Conservation (phyloP, 495 filamentous ascomycete genomes). For the Podospora pseudopauciseta region DNA sequence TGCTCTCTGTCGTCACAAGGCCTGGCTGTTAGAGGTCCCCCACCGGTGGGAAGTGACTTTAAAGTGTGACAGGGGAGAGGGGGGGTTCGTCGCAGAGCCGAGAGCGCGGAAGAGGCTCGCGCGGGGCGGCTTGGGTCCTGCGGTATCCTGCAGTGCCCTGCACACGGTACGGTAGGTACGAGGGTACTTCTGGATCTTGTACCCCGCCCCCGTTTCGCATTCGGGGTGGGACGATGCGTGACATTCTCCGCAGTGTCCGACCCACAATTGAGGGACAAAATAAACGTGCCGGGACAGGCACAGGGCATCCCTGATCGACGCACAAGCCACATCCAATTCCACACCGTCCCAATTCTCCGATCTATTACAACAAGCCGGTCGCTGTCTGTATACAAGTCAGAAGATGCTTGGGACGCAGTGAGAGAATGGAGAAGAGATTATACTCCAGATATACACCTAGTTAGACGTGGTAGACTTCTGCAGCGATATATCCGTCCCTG, state of each 20-base stretch:
- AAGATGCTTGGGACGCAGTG: neutral
- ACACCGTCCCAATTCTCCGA: neutral
- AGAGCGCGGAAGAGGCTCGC: conserved; percentile 19
- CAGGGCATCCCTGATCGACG: neutral
- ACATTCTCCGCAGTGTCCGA: conserved; percentile 2
- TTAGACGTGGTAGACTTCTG: no score
- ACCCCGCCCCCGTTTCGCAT: conserved; percentile 25
- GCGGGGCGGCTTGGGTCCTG: neutral
- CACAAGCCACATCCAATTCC: neutral
- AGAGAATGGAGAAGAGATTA: neutral
- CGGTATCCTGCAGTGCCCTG: neutral
- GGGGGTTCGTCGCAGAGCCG: conserved; percentile 9
- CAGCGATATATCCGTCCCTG: no score
- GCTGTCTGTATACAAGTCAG: neutral
- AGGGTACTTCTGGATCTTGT: conserved; percentile 9
- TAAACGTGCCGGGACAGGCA: neutral
- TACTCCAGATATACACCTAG: neutral
- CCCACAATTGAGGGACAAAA: conserved; percentile 4
- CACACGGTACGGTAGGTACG: conserved; percentile 1
- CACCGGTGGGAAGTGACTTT: conserved; percentile 12
- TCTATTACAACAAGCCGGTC: no score
- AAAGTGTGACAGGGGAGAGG: conserved; percentile 19
- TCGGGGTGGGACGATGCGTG: conserved; percentile 17
- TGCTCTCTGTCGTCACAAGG: neutral
- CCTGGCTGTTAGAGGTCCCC: conserved; percentile 2